Evolutionary conservation across 2,329 filamentous ascomycete genomes (phyloP), one percentile per base, ranked within the genome.

Genomic region (Fusarium algeriense): DNA sequence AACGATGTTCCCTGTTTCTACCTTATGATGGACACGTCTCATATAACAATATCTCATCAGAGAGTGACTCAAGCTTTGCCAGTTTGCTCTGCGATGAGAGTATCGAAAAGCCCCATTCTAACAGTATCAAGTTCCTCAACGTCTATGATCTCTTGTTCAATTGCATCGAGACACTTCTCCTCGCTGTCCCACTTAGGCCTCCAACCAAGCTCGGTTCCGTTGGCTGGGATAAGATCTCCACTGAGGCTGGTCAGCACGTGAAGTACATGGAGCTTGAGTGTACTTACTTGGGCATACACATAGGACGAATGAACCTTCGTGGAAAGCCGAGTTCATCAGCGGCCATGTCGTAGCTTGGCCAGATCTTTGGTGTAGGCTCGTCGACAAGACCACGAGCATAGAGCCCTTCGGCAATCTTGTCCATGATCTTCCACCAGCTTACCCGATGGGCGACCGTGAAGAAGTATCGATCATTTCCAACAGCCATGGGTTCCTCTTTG

Each of bases 401-500:
- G 14, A 82, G 61, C 0, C 52, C 60, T 28, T 70, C 23, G 0
- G 79, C 76, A 12, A 82, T 60, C 10, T 67, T 57, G 2, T 79
- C 61, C 74, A 78, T 73, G 30, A 79, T 50, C 2, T 75, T 73
- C 78, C 77, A 80, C 74, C 76, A 80, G 12, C 71, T 59, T 0
- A 65, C 49, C 11, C 66, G 70, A 38, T 82, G 79, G 6, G 76
- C 76, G 15, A 76, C 54, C 7, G 73, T 72, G 43, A 81, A 81
- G 61, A 80, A 80, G 60, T 81, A 82, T 3, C 81, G 79, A 0
- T 80, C 60, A 19, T 76, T 71, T 1, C 78, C 78, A 37, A 60
- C 77, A 4, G 78, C 75, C 9, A 80, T 60, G 1, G 69, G 34
- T 26, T 79, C 72, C 34, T 70, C 61, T n/a, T 73, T 62, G 3